Percentiles rank a stretch among this genome's conserved stretches.
These are phyloP conservation scores for Isoetes taiwanensis DNA, from an alignment of 75 land plant genomes.

Conservation along the genomic window DNA sequence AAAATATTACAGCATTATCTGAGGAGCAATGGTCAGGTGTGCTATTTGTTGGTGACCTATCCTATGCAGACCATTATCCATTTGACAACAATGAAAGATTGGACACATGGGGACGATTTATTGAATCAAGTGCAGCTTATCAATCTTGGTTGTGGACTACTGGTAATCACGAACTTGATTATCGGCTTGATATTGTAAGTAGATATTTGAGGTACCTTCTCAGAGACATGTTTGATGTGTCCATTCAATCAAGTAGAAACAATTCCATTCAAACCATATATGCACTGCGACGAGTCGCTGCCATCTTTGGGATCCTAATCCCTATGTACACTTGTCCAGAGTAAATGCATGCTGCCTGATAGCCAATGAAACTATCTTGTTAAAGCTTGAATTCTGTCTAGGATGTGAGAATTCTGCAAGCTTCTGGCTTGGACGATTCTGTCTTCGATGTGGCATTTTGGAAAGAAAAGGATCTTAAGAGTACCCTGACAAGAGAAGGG, in stretches of 20 bases:
- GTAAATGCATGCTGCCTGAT: too few species aligned
- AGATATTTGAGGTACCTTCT: too few species aligned
- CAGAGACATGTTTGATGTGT: not conserved
- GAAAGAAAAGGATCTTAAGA: too few species aligned
- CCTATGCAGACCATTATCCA: conserved; percentile 34
- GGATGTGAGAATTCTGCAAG: too few species aligned
- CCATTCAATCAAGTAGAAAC: conserved; percentile 62
- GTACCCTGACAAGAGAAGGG: too few species aligned
- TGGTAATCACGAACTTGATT: conserved; percentile 42
- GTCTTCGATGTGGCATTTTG: too few species aligned
- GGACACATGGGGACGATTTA: conserved; percentile 50
- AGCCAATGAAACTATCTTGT: too few species aligned
- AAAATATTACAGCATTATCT: conserved; percentile 30
- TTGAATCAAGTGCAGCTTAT: conserved; percentile 34
- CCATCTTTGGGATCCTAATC: too few species aligned
- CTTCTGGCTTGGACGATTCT: too few species aligned
- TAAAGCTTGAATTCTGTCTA: too few species aligned
- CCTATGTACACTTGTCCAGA: too few species aligned
- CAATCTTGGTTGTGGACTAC: conserved; percentile 52
- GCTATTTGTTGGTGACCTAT: conserved; percentile 35
- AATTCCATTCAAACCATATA: conserved; percentile 39
- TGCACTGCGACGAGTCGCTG: too few species aligned
- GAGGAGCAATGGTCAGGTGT: conserved; percentile 28
- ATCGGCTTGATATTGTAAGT: conserved; percentile 32
- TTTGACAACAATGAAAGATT: conserved; percentile 42